Evolutionary conservation across 768 basidiomycete species (phyloP).

Genomic region (Crassisporium funariophilum): DNA sequence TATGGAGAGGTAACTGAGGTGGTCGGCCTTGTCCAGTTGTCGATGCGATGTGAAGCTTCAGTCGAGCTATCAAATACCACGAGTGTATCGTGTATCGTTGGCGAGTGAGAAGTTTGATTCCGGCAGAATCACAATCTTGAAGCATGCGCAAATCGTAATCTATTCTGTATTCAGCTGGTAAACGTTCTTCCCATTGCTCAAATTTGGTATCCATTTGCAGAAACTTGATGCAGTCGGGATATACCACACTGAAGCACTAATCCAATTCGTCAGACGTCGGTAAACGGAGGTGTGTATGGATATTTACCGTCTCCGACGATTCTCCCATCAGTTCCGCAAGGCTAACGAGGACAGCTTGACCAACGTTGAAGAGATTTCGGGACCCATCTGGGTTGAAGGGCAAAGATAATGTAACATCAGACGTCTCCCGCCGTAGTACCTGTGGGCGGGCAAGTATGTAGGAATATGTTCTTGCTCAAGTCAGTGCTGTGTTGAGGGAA

Average conservation of each 20-base stretch:
- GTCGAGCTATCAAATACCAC: conserved; percentile 47
- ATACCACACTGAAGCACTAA: conserved; percentile 38
- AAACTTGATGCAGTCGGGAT: conserved; percentile 36
- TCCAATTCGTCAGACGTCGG: conserved; percentile 8
- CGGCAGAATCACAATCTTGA: conserved; percentile 29
- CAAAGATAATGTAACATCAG: conserved; percentile 39
- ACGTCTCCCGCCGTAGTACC: conserved; percentile 37
- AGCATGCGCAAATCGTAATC: conserved; percentile 27
- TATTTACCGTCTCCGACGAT: conserved; percentile 41
- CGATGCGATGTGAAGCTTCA: conserved; percentile 47
- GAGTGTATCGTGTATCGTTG: conserved; percentile 47
- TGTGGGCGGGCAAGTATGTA: conserved; percentile 48
- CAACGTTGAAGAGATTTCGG: conserved; percentile 37
- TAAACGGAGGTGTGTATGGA: conserved; percentile 1
- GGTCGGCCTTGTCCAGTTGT: conserved; percentile 36
- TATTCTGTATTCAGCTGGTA: conserved; percentile 43
- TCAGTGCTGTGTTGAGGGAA: conserved; percentile 2
- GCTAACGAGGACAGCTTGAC: conserved; percentile 37
- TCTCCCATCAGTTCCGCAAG: conserved; percentile 43
- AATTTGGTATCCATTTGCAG: conserved; percentile 45
- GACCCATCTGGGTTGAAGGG: conserved; percentile 31
- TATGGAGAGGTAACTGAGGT: conserved; percentile 24
- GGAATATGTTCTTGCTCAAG: conserved; percentile 28
- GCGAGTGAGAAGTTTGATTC: conserved; percentile 34
- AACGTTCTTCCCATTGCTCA: conserved; percentile 43